Evolutionary conservation across 352 stramenopile genomes (phyloP), one percentile per base, ranked within the genome.

Genomic region (Phytophthora boehmeriae): DNA sequence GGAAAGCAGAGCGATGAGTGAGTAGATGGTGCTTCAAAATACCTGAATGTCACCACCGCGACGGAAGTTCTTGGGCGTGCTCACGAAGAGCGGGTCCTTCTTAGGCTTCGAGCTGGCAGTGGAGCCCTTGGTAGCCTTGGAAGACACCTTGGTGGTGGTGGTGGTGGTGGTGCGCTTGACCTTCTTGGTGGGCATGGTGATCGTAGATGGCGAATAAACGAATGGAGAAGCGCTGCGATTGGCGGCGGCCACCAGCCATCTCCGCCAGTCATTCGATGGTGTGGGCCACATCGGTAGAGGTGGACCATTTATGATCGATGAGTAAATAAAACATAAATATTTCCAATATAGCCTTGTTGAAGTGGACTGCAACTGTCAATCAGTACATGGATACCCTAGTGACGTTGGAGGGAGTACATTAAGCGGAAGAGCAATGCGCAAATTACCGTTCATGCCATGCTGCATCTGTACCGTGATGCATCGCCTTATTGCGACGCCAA

Each of bases 1-100:
- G 30, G 16, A 41, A 50, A 52, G 25, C 53, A 16, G 56, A 43
- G 36, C 63, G 52, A 73, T 63, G 4, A 23, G 32, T 55, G 30
- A 34, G 3, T 20, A 73, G n/a, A 51, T 32, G 55, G 66, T 20
- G 46, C 55, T 61, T 75, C 62, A 73, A 70, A 85, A 80, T 96
- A 95, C 92, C 86, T 98, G 96, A 84, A 99, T 92, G 72, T 97
- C 93, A 74, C 96, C 92, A 63, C 97, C 97, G 66, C 99, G 93
- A 76, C 95, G 85, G 80, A 98, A 98, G 80, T 94, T 98, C 71
- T 97, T 97, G 60, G 96, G 96, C 48, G 78, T 81, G 53, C 91
- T 78, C 49, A 89, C 88, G 88, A 99, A 99, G 49, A 99, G 87
- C 19, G 97, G 97, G 77, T 96, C 66, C 64, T 97, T 92, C 76